phyloP scores from a whole-genome alignment of 345 rosid genomes.

The Viola odorata region DNA sequence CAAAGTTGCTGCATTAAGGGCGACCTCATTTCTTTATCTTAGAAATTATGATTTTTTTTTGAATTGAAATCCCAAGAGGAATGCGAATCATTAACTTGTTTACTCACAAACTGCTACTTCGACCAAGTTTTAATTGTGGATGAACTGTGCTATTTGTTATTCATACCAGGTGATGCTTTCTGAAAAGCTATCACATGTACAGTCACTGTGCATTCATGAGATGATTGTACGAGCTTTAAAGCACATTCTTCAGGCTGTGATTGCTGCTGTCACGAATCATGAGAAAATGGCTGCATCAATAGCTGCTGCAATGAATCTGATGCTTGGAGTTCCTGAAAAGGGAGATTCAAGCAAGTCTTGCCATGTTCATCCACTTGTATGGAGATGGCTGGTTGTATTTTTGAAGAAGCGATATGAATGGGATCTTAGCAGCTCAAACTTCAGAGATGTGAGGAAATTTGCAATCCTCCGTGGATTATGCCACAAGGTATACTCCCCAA shows the following conservation, averaged over 20 bases:
- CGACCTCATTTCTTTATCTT: neutral
- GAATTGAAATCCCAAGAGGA: no score
- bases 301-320: slow-evolving; percentile 84
- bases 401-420: slow-evolving; percentile 87
- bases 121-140: neutral
- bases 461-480: slow-evolving; percentile 88
- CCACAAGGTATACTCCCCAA: slow-evolving; percentile 63
- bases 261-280: slow-evolving; percentile 57
- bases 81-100: no score
- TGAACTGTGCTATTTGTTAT: slow-evolving; percentile 21
- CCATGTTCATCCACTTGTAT: slow-evolving; percentile 61
- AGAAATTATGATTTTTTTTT: neutral
- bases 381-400: slow-evolving; percentile 88
- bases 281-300: slow-evolving; percentile 61
- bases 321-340: slow-evolving; percentile 76
- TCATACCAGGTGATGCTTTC: slow-evolving; percentile 79
- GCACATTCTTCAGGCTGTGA: slow-evolving; percentile 83
- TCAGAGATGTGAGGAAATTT: slow-evolving; percentile 83
- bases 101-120: no score
- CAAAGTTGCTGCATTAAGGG: neutral
- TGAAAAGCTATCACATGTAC: slow-evolving; percentile 90
- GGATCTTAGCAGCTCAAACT: slow-evolving; percentile 69
- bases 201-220: slow-evolving; percentile 92
- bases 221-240: slow-evolving; percentile 95
- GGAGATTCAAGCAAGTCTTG: slow-evolving; percentile 36